Evolutionary conservation across 768 basidiomycete genomes (phyloP).

Genomic region (Hebeloma cylindrosporum): DNA sequence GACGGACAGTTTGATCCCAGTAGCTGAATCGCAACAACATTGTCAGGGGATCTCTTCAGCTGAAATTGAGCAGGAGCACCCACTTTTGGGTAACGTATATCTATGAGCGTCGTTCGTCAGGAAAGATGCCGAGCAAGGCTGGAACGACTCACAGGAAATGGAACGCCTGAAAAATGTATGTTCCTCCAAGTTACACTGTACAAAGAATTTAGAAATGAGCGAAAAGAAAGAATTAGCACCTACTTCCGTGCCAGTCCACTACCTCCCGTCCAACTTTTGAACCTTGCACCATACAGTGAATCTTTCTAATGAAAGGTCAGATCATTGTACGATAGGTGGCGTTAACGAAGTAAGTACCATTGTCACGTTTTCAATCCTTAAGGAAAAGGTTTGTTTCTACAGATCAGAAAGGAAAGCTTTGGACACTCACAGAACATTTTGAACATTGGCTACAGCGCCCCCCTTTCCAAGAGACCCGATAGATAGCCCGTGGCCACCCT

Average conservation of each 20-base stretch:
- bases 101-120: slow-evolving; percentile 26
- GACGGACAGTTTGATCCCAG: slow-evolving; percentile 56
- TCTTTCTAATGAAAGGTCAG: slow-evolving; percentile 38
- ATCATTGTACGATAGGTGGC: not conserved
- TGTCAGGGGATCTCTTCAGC: not conserved
- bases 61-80: not conserved
- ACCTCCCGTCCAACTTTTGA: slow-evolving; percentile 69
- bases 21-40: slow-evolving; percentile 39
- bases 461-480: slow-evolving; percentile 51
- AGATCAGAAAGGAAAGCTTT: slow-evolving; percentile 14
- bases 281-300: slow-evolving; percentile 57
- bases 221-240: slow-evolving; percentile 9
- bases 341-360: slow-evolving; percentile 32
- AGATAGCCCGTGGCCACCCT: slow-evolving; percentile 59
- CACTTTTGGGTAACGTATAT: slow-evolving; percentile 67
- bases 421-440: slow-evolving; percentile 46
- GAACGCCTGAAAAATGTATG: slow-evolving; percentile 51
- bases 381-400: not conserved
- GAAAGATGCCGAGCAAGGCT: not conserved
- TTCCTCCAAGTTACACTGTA: slow-evolving; percentile 58
- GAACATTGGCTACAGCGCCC: slow-evolving; percentile 53
- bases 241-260: slow-evolving; percentile 59
- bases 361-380: slow-evolving; percentile 44
- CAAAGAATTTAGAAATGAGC: not conserved
- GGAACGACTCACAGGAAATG: slow-evolving; percentile 47